These are phyloP conservation scores for Didymella sp. DNA, from an alignment of 2,329 filamentous ascomycete species.

Conservation along the genomic window DNA sequence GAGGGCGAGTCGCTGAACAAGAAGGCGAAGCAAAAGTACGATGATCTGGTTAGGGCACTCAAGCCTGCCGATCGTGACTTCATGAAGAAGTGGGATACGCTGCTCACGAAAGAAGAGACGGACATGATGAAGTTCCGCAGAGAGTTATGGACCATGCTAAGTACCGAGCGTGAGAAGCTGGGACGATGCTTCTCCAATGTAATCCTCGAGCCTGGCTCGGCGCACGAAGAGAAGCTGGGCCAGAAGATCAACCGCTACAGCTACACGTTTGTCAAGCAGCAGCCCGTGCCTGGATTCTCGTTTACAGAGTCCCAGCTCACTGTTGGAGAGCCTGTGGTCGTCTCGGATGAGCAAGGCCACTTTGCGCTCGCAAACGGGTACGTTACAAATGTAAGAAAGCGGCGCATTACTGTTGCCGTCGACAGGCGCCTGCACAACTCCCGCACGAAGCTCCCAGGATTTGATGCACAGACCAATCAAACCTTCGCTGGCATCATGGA, in stretches of 20 bases:
- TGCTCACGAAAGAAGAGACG: slow-evolving; percentile 93
- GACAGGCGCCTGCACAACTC: slow-evolving; percentile 90
- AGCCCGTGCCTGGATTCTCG: slow-evolving; percentile 69
- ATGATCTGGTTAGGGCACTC: slow-evolving; percentile 80
- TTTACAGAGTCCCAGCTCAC: slow-evolving; percentile 90
- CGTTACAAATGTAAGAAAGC: slow-evolving; percentile 77
- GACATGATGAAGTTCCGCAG: slow-evolving; percentile 85
- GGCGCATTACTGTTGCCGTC: slow-evolving; percentile 83
- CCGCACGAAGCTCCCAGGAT: slow-evolving; percentile 75
- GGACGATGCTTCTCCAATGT: slow-evolving; percentile 91
- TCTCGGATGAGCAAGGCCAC: slow-evolving; percentile 93
- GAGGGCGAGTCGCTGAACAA: slow-evolving; percentile 81
- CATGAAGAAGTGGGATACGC: slow-evolving; percentile 91
- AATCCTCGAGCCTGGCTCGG: slow-evolving; percentile 79
- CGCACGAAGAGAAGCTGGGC: slow-evolving; percentile 70
- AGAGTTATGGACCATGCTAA: slow-evolving; percentile 96
- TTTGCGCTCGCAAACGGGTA: slow-evolving; percentile 95
- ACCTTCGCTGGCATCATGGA: slow-evolving; percentile 93
- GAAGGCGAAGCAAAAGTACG: slow-evolving; percentile 79
- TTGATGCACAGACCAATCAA: slow-evolving; percentile 79
- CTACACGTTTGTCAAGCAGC: slow-evolving; percentile 82
- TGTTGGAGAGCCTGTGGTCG: slow-evolving; percentile 89
- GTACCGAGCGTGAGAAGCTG: slow-evolving; percentile 82
- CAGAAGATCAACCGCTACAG: slow-evolving; percentile 90
- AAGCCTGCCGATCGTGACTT: slow-evolving; percentile 77